Conservation (phyloP, 768 basidiomycete species). For the Russula virescens region DNA sequence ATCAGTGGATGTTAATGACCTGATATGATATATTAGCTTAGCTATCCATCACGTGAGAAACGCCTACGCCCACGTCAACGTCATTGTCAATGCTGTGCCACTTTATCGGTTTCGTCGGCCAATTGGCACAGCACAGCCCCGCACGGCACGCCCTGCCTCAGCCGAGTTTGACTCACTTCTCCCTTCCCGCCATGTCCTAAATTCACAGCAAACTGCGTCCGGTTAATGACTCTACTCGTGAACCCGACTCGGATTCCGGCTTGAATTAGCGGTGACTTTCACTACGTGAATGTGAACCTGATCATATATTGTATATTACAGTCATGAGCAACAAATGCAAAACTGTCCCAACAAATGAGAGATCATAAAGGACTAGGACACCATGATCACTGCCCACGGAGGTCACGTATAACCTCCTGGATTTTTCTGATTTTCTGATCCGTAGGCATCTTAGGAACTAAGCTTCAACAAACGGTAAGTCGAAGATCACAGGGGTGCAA, state of each 20-base stretch:
- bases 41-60: not conserved
- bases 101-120: not conserved
- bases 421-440: slow-evolving; percentile 50
- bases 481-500: not conserved
- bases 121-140: not conserved
- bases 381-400: slow-evolving; percentile 28
- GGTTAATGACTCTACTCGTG: no score
- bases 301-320: slow-evolving; percentile 4
- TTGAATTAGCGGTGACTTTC: not conserved
- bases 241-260: not conserved
- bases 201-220: not conserved
- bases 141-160: not conserved
- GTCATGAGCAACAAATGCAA: not conserved
- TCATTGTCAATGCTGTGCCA: no score
- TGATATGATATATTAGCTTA: no score
- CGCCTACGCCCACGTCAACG: no score
- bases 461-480: not conserved
- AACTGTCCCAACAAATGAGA: not conserved
- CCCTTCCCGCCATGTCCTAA: not conserved
- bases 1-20: not conserved
- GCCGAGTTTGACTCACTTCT: no score
- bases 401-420: slow-evolving; percentile 40
- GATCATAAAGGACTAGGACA: slow-evolving; percentile 1
- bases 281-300: not conserved
- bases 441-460: slow-evolving; percentile 43